Conservation (phyloP, 2,329 filamentous ascomycete genomes). For the Pestalotiopsis sp. region DNA sequence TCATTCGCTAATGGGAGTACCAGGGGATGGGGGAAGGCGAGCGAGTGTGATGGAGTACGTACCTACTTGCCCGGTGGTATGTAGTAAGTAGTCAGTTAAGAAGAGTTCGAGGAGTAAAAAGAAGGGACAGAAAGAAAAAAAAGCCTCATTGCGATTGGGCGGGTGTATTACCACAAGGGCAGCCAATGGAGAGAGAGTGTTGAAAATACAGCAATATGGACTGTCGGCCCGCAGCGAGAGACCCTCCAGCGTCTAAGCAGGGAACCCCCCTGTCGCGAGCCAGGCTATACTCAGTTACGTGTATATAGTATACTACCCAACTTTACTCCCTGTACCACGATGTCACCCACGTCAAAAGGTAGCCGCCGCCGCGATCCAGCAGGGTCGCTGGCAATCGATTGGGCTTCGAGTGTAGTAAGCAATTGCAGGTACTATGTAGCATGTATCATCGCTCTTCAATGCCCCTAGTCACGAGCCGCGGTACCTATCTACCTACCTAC, state of each 20-base stretch:
- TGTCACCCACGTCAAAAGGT: slow-evolving; percentile 18
- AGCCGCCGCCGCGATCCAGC: not conserved
- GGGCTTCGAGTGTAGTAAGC: not conserved
- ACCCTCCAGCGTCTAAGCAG: slow-evolving; percentile 11
- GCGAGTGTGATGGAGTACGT: not conserved
- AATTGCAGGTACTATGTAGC: not conserved
- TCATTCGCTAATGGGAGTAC: not conserved
- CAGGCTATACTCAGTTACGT: slow-evolving; percentile 26
- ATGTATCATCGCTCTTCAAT: not conserved
- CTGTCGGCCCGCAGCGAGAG: slow-evolving; percentile 33
- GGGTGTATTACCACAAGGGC: slow-evolving; percentile 16
- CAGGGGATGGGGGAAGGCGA: not conserved
- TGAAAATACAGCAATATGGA: slow-evolving; percentile 29
- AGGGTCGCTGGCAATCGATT: not conserved
- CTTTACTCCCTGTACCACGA: slow-evolving; percentile 5
- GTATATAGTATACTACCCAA: slow-evolving; percentile 14
- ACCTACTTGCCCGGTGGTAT: not conserved
- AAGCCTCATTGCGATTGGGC: slow-evolving; percentile 22
- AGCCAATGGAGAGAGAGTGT: slow-evolving; percentile 11
- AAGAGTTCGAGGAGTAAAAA: not conserved
- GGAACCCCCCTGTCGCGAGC: slow-evolving; percentile 13
- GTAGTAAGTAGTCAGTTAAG: not conserved
- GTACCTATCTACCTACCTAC: too few species aligned
- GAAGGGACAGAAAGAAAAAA: not conserved
- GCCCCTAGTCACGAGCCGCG: not conserved